These are phyloP conservation scores for Lasiodiplodia sp. DNA, from an alignment of 2,329 filamentous ascomycete species.

Conservation along the genomic window DNA sequence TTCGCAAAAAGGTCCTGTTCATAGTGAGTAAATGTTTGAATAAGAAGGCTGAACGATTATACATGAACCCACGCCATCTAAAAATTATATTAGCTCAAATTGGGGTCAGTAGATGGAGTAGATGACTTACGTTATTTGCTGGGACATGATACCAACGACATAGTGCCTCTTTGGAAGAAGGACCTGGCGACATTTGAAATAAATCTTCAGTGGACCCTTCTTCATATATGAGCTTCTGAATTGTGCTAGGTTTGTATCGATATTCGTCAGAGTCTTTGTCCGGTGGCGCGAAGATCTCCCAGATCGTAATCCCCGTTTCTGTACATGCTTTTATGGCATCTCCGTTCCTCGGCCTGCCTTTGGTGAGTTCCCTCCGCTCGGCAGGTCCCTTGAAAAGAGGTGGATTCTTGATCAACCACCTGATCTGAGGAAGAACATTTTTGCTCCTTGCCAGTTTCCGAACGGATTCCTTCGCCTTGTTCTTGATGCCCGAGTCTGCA, in stretches of 20 bases:
- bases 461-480: not conserved
- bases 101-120: not conserved
- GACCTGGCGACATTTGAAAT: not conserved
- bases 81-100: not conserved
- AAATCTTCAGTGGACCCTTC: not conserved
- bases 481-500: constrained; percentile 1
- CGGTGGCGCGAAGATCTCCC: too few species aligned
- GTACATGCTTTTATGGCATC: too few species aligned
- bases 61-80: constrained; percentile 12
- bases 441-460: too few species aligned
- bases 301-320: too few species aligned
- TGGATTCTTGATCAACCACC: too few species aligned
- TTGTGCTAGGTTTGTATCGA: not conserved
- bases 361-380: too few species aligned
- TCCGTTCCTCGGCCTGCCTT: too few species aligned
- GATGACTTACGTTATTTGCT: constrained; percentile 1
- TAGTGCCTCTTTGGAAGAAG: not conserved
- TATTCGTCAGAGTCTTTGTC: too few species aligned
- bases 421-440: too few species aligned
- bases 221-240: not conserved
- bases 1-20: constrained; percentile 10
- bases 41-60: not conserved
- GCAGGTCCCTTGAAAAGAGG: too few species aligned
- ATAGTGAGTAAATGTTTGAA: not conserved
- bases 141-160: constrained; percentile 18